Evolutionary conservation across 805 yeast genomes (phyloP), one percentile per base, ranked within the genome.

Genomic region (Hanseniaspora vineae): DNA sequence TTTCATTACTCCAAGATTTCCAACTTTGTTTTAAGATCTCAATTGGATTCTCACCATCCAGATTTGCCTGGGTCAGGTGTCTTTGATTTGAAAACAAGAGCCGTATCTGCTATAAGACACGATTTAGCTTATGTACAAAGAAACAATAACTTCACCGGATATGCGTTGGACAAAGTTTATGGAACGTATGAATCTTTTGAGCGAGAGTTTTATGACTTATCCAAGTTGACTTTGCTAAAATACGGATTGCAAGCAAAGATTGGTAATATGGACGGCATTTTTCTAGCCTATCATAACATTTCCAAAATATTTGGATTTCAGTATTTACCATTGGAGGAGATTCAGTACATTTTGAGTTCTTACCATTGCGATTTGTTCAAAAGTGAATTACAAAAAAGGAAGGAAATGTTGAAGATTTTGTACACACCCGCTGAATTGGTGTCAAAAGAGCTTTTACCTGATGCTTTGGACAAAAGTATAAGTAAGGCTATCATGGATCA

Each of bases 241-340:
- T 90, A 90, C 59, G 75, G 84, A 2, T 70, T 90, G 54, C 97
- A 92, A 63, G 97, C 96, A 0, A 72, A 97, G 52, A 84, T 90
- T 40, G 98, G 97, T 2, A 80, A 84, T 56, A 90, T 92, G 97
- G 97, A 89, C 64, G 98, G 98, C 6, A 86, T 92, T 2, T 87
- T 85, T 55, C 72, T 90, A 14, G 96, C 96, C 0, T 90, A 81
- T 62, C 98, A 90, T 62, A 90, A 89, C 61, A 74, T 87, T 46
- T 71, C 76, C 31, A 68, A 78, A 44, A 75, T 89, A 55, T 86
- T 90, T 64, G 98, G 97, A 2, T 92, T 88, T 63, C 90, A 88
- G 62, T 90, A 90, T 61, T 60, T 90, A 31, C 89, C 95, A 1
- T 66, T 89, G 45, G 64, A 68, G 1, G 84, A 80, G 39, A 74